These are phyloP conservation scores for Macrocybe gigantea DNA, from an alignment of 768 basidiomycete genomes.

Conservation along the genomic window DNA sequence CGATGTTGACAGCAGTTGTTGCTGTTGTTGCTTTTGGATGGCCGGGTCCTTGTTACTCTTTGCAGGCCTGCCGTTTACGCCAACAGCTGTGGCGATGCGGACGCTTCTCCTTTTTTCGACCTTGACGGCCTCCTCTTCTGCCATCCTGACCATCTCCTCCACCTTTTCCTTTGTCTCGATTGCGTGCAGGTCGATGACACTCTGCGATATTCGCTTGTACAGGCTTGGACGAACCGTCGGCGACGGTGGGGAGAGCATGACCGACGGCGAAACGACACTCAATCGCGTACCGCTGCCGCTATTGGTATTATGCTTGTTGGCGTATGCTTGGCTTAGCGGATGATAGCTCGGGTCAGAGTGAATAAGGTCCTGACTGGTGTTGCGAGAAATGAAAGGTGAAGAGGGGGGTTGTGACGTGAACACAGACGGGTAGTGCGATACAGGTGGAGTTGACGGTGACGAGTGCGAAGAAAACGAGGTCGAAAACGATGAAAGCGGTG, in stretches of 20 bases:
- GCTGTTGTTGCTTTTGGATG: no score
- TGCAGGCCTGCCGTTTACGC: neutral
- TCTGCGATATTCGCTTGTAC: constrained; percentile 56
- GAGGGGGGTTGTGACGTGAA: no score
- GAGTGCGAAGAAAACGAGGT: no score
- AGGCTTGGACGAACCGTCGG: constrained; percentile 33
- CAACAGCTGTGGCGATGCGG: neutral
- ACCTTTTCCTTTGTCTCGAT: constrained; percentile 24
- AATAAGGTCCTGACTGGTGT: no score
- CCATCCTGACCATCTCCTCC: constrained; percentile 22
- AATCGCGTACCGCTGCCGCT: neutral
- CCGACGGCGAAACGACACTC: neutral
- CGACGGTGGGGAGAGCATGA: constrained; percentile 8
- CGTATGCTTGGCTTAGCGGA: no score
- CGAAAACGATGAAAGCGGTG: no score
- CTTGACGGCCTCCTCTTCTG: constrained; percentile 15
- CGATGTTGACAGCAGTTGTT: no score
- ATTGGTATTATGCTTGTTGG: neutral
- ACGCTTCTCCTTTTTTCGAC: constrained; percentile 13
- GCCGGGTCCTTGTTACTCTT: no score
- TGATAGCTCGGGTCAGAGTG: no score
- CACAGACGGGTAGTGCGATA: no score
- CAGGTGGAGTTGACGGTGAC: no score
- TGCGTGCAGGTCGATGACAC: constrained; percentile 52
- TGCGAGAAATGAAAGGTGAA: no score